Percentiles rank a stretch among this genome's conserved stretches.
These are phyloP conservation scores for Penicillium decumbens DNA, from an alignment of 2,329 filamentous ascomycete species.

Conservation along the genomic window DNA sequence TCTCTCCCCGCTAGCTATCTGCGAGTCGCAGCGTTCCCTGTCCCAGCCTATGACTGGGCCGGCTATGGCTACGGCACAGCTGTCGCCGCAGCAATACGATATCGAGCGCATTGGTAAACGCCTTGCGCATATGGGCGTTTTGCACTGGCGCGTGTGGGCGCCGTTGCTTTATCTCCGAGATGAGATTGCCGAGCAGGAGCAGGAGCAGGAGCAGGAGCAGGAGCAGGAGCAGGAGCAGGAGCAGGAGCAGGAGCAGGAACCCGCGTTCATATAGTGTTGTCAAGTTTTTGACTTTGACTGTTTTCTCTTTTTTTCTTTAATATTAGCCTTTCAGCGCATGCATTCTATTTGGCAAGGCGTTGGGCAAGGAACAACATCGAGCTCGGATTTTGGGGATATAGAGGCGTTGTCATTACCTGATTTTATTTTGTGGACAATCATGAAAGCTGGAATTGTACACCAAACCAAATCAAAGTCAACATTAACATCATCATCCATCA, in stretches of 20 bases:
- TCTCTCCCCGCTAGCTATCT: constrained; percentile 43
- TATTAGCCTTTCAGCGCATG: constrained; percentile 19
- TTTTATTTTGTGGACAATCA: not conserved
- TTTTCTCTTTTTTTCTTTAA: not conserved
- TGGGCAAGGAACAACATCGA: not conserved
- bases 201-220: constrained; percentile 3
- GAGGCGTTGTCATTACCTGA: not conserved
- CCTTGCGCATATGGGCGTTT: constrained; percentile 73
- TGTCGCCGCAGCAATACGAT: constrained; percentile 29
- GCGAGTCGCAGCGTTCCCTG: constrained; percentile 38
- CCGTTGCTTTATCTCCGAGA: constrained; percentile 61
- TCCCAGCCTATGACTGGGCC: constrained; percentile 15
- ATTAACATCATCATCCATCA: no score
- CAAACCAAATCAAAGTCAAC: not conserved
- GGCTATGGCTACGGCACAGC: constrained; percentile 4
- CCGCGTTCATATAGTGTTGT: constrained; percentile 12
- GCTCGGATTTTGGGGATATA: not conserved
- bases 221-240: constrained; percentile 10
- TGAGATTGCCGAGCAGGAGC: constrained; percentile 14
- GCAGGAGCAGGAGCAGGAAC: constrained; percentile 1
- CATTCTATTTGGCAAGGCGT: constrained; percentile 5
- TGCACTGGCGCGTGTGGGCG: constrained; percentile 89
- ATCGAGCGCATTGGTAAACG: constrained; percentile 61
- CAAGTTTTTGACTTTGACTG: not conserved
- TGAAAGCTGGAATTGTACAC: not conserved